Evolutionary conservation across 2,329 filamentous ascomycete species (phyloP), one percentile per base, ranked within the genome.

Genomic region (Fusarium coffeatum): DNA sequence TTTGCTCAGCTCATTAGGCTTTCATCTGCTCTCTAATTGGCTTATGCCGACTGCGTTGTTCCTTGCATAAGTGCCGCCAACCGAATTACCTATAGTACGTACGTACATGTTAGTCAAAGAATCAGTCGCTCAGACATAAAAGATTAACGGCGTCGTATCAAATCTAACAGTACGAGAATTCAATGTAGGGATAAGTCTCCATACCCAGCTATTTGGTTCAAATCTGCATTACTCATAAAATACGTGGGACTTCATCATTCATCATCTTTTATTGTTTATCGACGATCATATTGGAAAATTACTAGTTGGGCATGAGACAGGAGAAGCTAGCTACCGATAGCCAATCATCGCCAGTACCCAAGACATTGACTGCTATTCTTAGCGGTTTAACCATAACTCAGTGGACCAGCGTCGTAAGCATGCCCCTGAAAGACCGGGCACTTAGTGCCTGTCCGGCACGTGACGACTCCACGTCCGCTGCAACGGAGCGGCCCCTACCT

Each of bases 351-450:
- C 55, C 49, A 30, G 25, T 37, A 28, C 28, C 40, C 45, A 58
- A 45, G 51, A 40, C 62, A 59, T 59, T 27, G 28, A 9, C 23
- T 64, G 61, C 72, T 74, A 75, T 74, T 74, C 69, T 72, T 65
- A 68, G 72, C 51, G 66, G 51, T 55, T 55, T 12, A 62, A 59
- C 72, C 70, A 70, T 51, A 49, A 30, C 27, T 32, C 42, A 42
- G 51, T 60, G 57, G 66, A 43, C 40, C 64, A 69, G 69, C 71
- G 62, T 66, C 59, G 63, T 64, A 66, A 66, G 63, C 59, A 58
- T 61, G 71, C 71, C 72, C 72, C 72, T 74, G 72, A 51, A 70
- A 73, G 67, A 66, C 72, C 42, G 63, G 68, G 69, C 65, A 67
- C 46, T 57, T 61, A 65, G 65, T 59, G 60, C 65, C 12, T 50